Evolutionary conservation across 148 eudicot species (phyloP).

Genomic region (Pharnaceum exiguum): DNA sequence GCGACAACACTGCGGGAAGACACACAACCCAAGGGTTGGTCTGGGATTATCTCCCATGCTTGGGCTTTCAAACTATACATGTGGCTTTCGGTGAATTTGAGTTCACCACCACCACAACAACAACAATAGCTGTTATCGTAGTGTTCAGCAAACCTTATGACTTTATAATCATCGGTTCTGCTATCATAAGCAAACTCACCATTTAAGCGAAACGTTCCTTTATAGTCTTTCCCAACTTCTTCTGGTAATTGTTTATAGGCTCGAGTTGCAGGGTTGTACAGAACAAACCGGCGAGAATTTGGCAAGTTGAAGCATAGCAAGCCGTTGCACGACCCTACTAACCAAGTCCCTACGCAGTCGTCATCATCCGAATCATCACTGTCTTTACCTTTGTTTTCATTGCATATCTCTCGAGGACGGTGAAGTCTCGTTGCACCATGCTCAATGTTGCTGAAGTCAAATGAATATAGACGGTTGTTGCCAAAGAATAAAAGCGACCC

Average conservation of each 20-base stretch:
- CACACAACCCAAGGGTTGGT: background rate
- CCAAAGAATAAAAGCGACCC: background rate
- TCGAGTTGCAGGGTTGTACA: slow-evolving; percentile 7
- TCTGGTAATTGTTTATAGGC: background rate
- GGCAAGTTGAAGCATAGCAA: background rate
- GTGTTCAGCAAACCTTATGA: background rate
- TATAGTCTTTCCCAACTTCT: background rate
- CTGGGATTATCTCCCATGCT: slow-evolving; percentile 2
- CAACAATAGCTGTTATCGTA: no score
- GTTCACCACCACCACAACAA: background rate
- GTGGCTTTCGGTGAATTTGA: no score
- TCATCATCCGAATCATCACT: no score
- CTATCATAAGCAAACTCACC: background rate
- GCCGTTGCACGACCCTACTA: slow-evolving; percentile 6
- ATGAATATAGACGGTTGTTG: background rate
- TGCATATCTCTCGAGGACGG: no score
- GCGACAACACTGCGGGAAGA: background rate
- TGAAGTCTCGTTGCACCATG: background rate
- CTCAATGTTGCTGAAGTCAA: background rate
- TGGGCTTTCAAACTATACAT: background rate
- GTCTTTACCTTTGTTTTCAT: no score
- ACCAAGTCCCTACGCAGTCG: no score
- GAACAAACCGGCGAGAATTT: background rate
- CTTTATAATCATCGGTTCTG: background rate
- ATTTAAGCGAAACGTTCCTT: no score